Evolutionary conservation across 805 yeast genomes (phyloP), one percentile per base, ranked within the genome.

Genomic region (Ogataea allantospora): DNA sequence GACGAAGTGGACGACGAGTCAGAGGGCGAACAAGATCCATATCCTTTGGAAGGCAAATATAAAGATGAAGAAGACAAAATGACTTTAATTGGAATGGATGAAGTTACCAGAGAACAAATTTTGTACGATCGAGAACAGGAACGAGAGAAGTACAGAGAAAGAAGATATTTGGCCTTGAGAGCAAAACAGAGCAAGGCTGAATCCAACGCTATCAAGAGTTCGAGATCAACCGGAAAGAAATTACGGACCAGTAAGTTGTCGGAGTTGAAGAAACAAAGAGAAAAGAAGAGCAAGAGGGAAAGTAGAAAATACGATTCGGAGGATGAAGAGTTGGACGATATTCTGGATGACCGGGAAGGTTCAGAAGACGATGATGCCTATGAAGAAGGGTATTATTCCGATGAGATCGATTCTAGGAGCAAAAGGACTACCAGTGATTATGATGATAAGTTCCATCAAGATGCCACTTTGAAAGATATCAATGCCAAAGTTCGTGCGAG

Each of bases 41-140:
- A 89, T 58, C 99, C 99, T 2, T 63, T 91, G 37, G 96, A 88
- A 55, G 96, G 95, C 6, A 88, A 87, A 55, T 93, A 81, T 67
- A 85, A 80, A 53, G 83, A 88, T 61, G 95, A 80, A 37, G 71
- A 67, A 7, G 99, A 93, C 63, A 75, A 86, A 43, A 78, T 66
- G 1, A 62, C 68, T 38, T 67, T 76, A 49, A 66, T 85, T 54
- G 80, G 70, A 1, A 73, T 93, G 80, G 95, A 91, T 39, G 99
- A 93, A 68, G 77, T 93, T 60, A 86, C 86, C 54, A 83, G 98
- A 55, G 99, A 93, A 67, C 81, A 84, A 51, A 77, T 88, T 39
- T 73, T 93, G 39, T 93, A 87, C 53, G 98, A 91, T 40, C 86
- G 99, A 63, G 77, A 87, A 7, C 96, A 88, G 63, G 95, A 86